Base-by-base conservation (phyloP, 2,329 filamentous ascomycete species). In the Sordariomycetes sp. region DNA sequence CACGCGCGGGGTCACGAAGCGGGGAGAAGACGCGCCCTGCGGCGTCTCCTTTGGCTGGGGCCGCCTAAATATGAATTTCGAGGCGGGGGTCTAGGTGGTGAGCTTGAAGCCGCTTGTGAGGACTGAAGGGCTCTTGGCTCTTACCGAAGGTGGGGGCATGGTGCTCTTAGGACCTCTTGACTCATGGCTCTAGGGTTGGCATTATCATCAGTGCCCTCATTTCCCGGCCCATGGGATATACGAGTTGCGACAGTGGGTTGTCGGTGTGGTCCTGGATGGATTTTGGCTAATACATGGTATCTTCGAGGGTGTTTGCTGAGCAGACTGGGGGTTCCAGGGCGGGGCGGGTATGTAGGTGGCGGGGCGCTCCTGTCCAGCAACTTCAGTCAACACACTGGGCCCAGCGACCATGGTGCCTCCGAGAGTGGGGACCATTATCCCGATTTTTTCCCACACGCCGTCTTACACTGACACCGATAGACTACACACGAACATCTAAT, bases 1-100 rank as follows among this genome's bases (percentile, higher is more conserved):
- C 28, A 32, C 51, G 28, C 51, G 35, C 20, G 56, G 56, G 22
- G 56, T 46, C 24, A 32, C 28, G 37, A 58, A 58, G 35, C 55
- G 55, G 11, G 55, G 55, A 2, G 55, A 53, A 2, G 55, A 25
- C 2, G 43, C 18, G 37, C 7, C 14, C 11, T 14, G 25, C 5
- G 28, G 48, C 28, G 25, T 20, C 12, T 53, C 46, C 16, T 25
- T 18, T 4, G 28, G 25, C 32, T 53, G 55, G 18, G 46, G 55
- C 16, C 46, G 22, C 46, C 28, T 28, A 28, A 53, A 43, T 32
- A 57, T 53, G 32, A 57, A 53, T 43, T 53, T 57, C 12, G 28
- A 48, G 20, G n/a, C 28, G 18, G 55, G 55, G 28, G 55, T 57
- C 55, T 57, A 16, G 20, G 20, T n/a, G 22, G 46, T 50, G 46